Conservation (phyloP, 768 basidiomycete genomes). For the Russula virescens region DNA sequence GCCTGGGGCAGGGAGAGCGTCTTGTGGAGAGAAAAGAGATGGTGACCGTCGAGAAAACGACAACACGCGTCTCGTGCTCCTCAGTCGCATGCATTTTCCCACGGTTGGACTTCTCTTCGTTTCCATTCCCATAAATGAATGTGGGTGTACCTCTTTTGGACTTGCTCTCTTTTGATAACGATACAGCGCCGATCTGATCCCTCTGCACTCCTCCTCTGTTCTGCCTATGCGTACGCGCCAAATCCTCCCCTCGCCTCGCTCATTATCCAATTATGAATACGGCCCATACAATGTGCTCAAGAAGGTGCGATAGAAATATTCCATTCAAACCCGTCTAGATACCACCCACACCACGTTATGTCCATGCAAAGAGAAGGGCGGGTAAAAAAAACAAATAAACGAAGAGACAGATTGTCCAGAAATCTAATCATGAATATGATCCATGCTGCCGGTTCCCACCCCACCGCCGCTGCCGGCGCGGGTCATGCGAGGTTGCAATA, state of each 20-base stretch:
- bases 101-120: conserved; percentile 2
- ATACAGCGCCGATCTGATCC: conserved; percentile 5
- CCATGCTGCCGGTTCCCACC: conserved; percentile 16
- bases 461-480: conserved; percentile 19
- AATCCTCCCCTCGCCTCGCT: background rate
- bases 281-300: conserved; percentile 12
- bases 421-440: conserved; percentile 17
- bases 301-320: conserved; percentile 1
- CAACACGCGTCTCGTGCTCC: conserved; percentile 1
- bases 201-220: background rate
- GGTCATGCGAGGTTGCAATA: conserved; percentile 16
- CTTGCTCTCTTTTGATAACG: background rate
- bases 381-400: background rate
- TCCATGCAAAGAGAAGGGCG: background rate
- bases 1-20: background rate
- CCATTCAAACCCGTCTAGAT: background rate
- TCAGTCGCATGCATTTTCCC: background rate
- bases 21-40: background rate
- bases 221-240: background rate
- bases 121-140: background rate
- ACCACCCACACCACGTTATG: background rate
- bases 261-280: conserved; percentile 5
- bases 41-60: background rate
- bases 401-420: background rate
- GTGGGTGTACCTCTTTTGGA: background rate